Percentiles rank a stretch among this genome's conserved stretches.
Conservation (phyloP, 2,329 filamentous ascomycete species). For the Colletotrichum neosansevieriae region DNA sequence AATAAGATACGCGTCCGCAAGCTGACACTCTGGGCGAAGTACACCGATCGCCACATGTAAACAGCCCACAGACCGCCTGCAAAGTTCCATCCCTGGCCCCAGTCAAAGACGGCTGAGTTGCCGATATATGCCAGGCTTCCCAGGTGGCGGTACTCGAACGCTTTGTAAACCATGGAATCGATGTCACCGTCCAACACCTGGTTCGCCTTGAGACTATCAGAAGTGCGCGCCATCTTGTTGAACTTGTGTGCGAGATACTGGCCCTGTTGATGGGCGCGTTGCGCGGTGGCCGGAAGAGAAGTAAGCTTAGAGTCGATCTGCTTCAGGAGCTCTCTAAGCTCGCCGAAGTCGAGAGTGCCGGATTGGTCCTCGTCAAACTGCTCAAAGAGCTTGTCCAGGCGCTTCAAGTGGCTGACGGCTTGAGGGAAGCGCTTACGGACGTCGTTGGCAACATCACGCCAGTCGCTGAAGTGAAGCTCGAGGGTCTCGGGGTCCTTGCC, state of each 20-base stretch:
- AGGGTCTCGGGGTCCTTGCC: constrained; percentile 91
- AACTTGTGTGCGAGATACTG: constrained; percentile 93
- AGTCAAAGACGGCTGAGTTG: constrained; percentile 95
- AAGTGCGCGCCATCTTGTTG: constrained; percentile 86
- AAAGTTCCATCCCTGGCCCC: constrained; percentile 80
- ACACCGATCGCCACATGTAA: constrained; percentile 95
- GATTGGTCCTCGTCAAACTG: constrained; percentile 94
- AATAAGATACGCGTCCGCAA: constrained; percentile 87
- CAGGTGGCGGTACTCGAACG: constrained; percentile 93
- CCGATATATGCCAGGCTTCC: constrained; percentile 95
- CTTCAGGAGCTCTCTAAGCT: constrained; percentile 86
- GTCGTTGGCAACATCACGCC: constrained; percentile 84
- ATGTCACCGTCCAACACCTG: constrained; percentile 89
- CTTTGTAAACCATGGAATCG: constrained; percentile 91
- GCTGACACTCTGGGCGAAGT: constrained; percentile 98
- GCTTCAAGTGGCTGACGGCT: constrained; percentile 85
- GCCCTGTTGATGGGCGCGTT: constrained; percentile 96
- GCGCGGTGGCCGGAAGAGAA: constrained; percentile 92
- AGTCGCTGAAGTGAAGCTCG: constrained; percentile 87
- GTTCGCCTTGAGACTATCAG: constrained; percentile 81
- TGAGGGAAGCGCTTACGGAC: constrained; percentile 94
- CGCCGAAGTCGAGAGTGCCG: constrained; percentile 93
- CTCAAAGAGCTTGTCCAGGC: constrained; percentile 90
- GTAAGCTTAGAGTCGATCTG: constrained; percentile 97
- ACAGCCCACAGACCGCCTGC: constrained; percentile 91